Evolutionary conservation across 768 basidiomycete genomes (phyloP), one percentile per base, ranked within the genome.

Genomic region (Podaxis sp.): DNA sequence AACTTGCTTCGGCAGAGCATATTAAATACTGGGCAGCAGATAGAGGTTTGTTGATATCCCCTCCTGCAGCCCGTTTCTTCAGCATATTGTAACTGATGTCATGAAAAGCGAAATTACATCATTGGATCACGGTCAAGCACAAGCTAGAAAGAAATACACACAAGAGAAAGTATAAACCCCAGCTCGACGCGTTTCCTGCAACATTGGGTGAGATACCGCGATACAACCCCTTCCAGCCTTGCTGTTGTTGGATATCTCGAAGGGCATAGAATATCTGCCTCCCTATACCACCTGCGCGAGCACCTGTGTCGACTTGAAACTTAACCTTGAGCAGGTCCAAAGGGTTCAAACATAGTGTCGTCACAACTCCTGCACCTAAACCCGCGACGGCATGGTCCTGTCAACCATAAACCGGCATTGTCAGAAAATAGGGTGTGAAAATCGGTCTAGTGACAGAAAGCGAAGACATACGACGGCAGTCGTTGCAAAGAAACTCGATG

Each of bases 131-230:
- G 6, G 19, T 19, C 19, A 41, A 49, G 12, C 40, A 66, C 17
- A 49, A 69, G 49, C 33, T 33, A 9, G 33, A 33, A 33, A 33
- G 33, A 46, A 55, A 65, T 1, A 84, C 94, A 75, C 72, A 98
- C 97, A 97, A 96, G 65, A 96, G 84, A 76, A 99, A 99, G 75
- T 99, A 99, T 25, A 98, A 76, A 0, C 97, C 97, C 97, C 97
- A 99, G 68, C 94, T 96, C 7, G 90, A 88, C 19, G 96, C 94
- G 66, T 98, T 98, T 12, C 96, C 97, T 0, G 93, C 92, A 63
- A 98, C 83, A 74, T 98, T 99, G 2, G 95, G 86, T 0, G 86
- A 83, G 36, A 98, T 79, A 15, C 97, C 97, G 58, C 96, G 83
- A 73, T 98, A 98, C 54, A 98, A 77, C 0, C 96, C 96, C 64